Evolutionary conservation across 78 protist species (phyloP).

Genomic region (Isochrysis galbana): DNA sequence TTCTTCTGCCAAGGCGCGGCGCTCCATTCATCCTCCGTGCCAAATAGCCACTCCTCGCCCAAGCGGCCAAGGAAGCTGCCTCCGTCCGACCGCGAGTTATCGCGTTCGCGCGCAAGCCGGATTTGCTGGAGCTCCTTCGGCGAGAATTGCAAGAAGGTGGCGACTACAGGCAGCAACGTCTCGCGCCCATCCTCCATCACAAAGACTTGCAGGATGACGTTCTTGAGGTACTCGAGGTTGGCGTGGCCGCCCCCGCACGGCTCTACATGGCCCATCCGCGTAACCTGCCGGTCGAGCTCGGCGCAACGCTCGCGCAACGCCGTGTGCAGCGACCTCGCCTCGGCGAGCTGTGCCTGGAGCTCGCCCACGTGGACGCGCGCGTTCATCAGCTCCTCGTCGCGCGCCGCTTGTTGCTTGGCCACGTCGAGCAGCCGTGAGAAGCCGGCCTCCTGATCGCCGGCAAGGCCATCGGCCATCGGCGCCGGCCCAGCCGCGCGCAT

Average conservation of each 20-base stretch:
- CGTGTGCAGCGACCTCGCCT: background rate
- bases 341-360: background rate
- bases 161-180: constrained; percentile 2
- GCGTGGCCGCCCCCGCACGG: background rate
- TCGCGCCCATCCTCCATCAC: background rate
- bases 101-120: background rate
- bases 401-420: constrained; percentile 19
- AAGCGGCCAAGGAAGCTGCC: background rate
- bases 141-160: constrained; percentile 16
- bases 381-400: constrained; percentile 15
- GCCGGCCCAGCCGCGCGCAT: background rate
- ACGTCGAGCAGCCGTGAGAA: background rate
- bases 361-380: background rate
- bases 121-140: background rate
- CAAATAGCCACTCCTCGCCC: constrained; percentile 20
- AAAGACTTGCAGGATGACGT: background rate
- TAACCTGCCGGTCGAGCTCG: background rate
- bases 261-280: no score
- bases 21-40: background rate
- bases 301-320: background rate
- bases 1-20: background rate
- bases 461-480: background rate
- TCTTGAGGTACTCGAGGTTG: background rate
- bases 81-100: background rate
- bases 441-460: background rate